Evolutionary conservation across 2,329 filamentous ascomycete species (phyloP).

Genomic region (Fusarium nodosum): DNA sequence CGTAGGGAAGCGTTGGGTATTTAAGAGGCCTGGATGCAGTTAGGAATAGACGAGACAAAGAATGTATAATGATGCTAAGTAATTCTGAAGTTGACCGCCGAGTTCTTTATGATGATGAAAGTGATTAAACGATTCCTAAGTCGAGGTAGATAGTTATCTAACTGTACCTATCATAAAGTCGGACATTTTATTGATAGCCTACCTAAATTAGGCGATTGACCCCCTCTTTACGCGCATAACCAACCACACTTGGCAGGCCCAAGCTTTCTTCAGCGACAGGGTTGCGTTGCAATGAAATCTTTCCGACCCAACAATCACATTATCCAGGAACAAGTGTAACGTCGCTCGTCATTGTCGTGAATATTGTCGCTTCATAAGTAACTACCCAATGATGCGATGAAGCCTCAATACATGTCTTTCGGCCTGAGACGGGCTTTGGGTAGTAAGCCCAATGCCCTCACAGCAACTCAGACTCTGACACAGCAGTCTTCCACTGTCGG

Average conservation of each 20-base stretch:
- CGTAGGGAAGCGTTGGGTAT: conserved; percentile 56
- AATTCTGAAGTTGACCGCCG: too few species aligned
- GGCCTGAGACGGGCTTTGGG: conserved; percentile 24
- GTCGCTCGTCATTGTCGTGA: conserved; percentile 15
- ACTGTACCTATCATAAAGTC: too few species aligned
- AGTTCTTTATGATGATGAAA: neutral
- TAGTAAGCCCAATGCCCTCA: neutral
- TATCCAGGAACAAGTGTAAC: conserved; percentile 20
- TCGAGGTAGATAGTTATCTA: neutral
- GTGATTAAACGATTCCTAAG: neutral
- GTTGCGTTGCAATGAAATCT: conserved; percentile 7
- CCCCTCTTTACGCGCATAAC: neutral
- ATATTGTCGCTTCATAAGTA: neutral
- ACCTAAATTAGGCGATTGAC: neutral
- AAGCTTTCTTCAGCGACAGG: conserved; percentile 2
- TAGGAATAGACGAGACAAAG: neutral
- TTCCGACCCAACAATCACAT: conserved; percentile 8
- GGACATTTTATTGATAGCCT: too few species aligned
- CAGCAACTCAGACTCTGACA: neutral
- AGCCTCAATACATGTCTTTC: conserved; percentile 2
- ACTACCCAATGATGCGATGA: conserved; percentile 22
- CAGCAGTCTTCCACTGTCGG: conserved; percentile 23
- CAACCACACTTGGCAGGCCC: conserved; percentile 3
- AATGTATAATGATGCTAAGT: neutral
- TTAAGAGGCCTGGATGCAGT: neutral